Evolutionary conservation across 345 rosid genomes (phyloP), one percentile per base, ranked within the genome.

Genomic region (Aquilaria malaccensis): DNA sequence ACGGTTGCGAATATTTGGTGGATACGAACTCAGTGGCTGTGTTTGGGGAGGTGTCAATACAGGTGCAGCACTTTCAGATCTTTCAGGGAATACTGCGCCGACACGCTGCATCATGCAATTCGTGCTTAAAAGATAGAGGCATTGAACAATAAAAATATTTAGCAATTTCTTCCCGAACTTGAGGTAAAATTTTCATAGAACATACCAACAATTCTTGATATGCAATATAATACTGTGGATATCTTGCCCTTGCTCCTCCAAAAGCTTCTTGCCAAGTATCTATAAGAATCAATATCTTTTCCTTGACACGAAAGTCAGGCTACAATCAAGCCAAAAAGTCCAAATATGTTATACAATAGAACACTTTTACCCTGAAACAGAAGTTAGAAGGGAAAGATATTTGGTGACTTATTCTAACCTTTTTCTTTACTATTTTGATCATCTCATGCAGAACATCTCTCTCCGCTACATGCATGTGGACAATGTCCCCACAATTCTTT

Each of bases 241-340:
- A 91, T 87, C 98, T 91, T 60, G 99, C 91, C 77, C 94, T 85
- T 31, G 97, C 72, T 48, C 96, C 97, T 65, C 98, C 99, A 73
- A 95, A 95, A 59, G 96, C 98, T 77, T 95, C 99, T 88, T 95
- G 99, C 99, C 99, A 95, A 47, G 95, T 95, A 69, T 91, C 99
- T 48, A 95, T 79, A 60, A 95, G 83, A 63, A 65, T 77, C 70
- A 95, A 60, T 70, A 95, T 85, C 89, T 95, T 95, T 85, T 88
- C 96, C 78, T 95, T 95, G 70, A 88, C 98, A 71, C 83, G 89
- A 55, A 76, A 69, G 76, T 90, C 97, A 3, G 95, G 90, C 97
- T 90, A 77, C 72, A 76, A 63, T 67, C 51, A 62, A 59, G 64
- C 63, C 30, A 62, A 71, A 67, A 74, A 57, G 66, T 58, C 61